Evolutionary conservation across 805 yeast genomes (phyloP), one percentile per base, ranked within the genome.

Genomic region (Ogataea allantospora): DNA sequence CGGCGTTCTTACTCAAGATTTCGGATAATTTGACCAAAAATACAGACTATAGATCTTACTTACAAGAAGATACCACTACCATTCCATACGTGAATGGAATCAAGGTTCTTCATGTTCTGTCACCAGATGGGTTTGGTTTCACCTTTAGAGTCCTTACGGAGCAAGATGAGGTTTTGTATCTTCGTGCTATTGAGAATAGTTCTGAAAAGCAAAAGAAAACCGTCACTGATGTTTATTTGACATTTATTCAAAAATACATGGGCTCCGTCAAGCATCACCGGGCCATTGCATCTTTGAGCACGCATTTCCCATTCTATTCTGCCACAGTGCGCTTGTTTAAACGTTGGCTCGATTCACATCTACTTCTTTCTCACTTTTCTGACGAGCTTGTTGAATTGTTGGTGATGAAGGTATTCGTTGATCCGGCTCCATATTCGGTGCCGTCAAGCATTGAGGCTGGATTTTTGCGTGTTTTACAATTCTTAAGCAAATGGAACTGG

Each of bases 41-140:
- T 35, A 70, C 80, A 9, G 63, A 42, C 63, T 85, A 83, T 56
- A 67, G 65, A 31, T 66, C 83, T 2, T 77, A 70, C 49, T 65
- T 89, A 22, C 77, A 83, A 2, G 72, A 77, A 35, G 96, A 89
- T 55, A 68, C 71, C 45, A 63, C 63, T 4, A 65, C 78, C 2
- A 68, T 84, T 45, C 89, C 91, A 5, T 79, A 75, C 57, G 81
- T 81, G 54, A 63, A 70, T 28, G 74, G 77, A 43, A 67, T 83
- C 19, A 67, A 77, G 0, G 64, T 75, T 3, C 62, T 87, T 43
- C 76, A 81, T 35, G 67, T 93, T 14, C 69, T 87, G 43, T 77
- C 95, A 0, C 95, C 96, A 2, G 93, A 84, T 44, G 99, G 99
- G 2, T 91, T 66, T 59, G 96, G 95, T 1, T 91, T 88, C 71